Evolutionary conservation across 805 yeast species (phyloP).

Genomic region (Yamadazyma endophytica): DNA sequence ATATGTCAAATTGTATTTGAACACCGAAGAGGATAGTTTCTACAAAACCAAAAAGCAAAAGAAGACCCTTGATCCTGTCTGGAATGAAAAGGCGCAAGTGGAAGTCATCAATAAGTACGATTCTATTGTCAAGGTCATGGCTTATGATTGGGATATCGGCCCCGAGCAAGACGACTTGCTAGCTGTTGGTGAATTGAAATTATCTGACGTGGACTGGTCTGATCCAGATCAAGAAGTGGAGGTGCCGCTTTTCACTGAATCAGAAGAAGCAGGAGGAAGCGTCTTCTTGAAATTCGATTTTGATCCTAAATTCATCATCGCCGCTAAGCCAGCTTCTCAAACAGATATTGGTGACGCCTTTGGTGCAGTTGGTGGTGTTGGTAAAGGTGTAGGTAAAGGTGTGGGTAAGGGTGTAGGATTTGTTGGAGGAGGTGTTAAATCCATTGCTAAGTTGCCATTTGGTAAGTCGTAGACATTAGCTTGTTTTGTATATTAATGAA

Average conservation of each 20-base stretch:
- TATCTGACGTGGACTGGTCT: conserved; percentile 37
- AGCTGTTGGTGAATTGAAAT: conserved; percentile 58
- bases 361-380: conserved; percentile 43
- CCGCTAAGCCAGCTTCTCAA: conserved; percentile 25
- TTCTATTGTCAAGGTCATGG: conserved; percentile 52
- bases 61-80: conserved; percentile 85
- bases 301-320: conserved; percentile 65
- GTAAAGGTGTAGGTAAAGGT: conserved; percentile 33
- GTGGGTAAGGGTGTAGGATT: conserved; percentile 40
- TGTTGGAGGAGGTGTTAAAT: conserved; percentile 32
- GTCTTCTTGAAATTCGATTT: conserved; percentile 58
- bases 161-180: conserved; percentile 78
- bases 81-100: conserved; percentile 68
- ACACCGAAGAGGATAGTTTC: conserved; percentile 54
- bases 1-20: conserved; percentile 63
- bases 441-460: conserved; percentile 29
- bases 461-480: conserved; percentile 17
- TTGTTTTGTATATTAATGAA: no score
- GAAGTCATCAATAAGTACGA: conserved; percentile 60
- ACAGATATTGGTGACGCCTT: conserved; percentile 26
- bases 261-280: conserved; percentile 59
- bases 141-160: conserved; percentile 93
- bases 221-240: conserved; percentile 53
- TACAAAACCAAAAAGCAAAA: conserved; percentile 77
- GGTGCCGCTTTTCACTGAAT: conserved; percentile 48